Conservation (phyloP, 2,329 filamentous ascomycete species). For the Fusarium buharicum region DNA sequence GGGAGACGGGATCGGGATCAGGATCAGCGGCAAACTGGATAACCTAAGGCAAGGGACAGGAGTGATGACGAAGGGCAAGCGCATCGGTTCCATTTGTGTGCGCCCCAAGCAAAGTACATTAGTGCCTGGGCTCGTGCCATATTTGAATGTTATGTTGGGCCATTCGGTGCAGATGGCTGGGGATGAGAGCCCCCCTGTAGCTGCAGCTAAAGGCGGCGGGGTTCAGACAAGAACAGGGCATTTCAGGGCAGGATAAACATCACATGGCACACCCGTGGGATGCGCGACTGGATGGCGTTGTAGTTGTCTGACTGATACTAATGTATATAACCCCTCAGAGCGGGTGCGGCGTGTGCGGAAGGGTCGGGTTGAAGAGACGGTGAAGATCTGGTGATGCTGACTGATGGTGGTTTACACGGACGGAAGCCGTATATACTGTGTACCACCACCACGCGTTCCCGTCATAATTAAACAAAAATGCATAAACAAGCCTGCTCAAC, state of each 20-base stretch:
- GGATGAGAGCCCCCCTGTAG: conserved; percentile 36
- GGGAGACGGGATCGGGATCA: conserved; percentile 26
- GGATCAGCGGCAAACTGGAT: conserved; percentile 37
- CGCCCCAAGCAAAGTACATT: conserved; percentile 22
- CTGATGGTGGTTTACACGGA: conserved; percentile 29
- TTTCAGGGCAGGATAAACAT: conserved; percentile 31
- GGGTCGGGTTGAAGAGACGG: conserved; percentile 27
- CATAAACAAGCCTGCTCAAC: conserved; percentile 25
- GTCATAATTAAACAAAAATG: conserved; percentile 33
- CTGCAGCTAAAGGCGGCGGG: conserved; percentile 40
- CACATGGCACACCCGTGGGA: conserved; percentile 40
- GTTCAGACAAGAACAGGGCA: conserved; percentile 5
- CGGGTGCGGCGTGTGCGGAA: conserved; percentile 22
- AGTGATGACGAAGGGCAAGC: conserved; percentile 40
- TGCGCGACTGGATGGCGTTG: conserved; percentile 33
- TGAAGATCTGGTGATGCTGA: conserved; percentile 31
- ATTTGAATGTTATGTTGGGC: conserved; percentile 38
- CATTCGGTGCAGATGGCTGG: conserved; percentile 46
- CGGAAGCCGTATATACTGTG: not conserved
- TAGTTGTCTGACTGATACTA: conserved; percentile 35
- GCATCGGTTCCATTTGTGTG: conserved; percentile 38
- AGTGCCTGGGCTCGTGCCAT: conserved; percentile 31
- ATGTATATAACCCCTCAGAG: conserved; percentile 16
- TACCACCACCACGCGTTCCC: conserved; percentile 4
- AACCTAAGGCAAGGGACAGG: conserved; percentile 18